Conservation (phyloP, 805 yeast species). For the Candida morakotiae region DNA sequence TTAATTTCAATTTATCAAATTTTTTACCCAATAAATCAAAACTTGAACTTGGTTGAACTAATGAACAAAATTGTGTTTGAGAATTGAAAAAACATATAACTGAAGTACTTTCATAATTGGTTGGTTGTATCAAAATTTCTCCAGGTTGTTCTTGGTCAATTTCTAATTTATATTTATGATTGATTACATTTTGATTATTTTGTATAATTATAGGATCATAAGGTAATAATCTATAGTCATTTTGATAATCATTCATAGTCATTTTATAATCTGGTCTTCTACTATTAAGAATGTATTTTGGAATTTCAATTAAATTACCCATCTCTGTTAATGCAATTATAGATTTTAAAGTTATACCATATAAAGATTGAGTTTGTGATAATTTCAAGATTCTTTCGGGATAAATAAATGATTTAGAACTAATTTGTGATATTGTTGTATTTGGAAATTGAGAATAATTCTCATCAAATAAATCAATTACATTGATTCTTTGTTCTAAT, state of each 20-base stretch:
- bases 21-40: constrained; percentile 69
- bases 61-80: constrained; percentile 70
- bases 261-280: constrained; percentile 60
- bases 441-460: not conserved
- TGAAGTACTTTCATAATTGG: constrained; percentile 79
- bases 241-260: constrained; percentile 45
- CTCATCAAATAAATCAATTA: constrained; percentile 71
- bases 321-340: constrained; percentile 53
- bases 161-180: constrained; percentile 33
- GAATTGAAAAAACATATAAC: constrained; percentile 59
- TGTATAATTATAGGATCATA: constrained; percentile 61
- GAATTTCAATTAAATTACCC: constrained; percentile 67
- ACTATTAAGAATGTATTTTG: constrained; percentile 64
- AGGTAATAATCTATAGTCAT: constrained; percentile 55
- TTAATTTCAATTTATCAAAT: constrained; percentile 64
- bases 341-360: constrained; percentile 44
- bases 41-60: constrained; percentile 74
- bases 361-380: constrained; percentile 35
- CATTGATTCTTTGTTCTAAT: constrained; percentile 54
- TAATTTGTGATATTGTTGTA: constrained; percentile 41
- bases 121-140: constrained; percentile 32
- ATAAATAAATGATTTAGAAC: constrained; percentile 53
- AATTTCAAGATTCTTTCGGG: constrained; percentile 57
- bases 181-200: constrained; percentile 29
- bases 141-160: constrained; percentile 7